Percentiles rank a stretch among this genome's conserved stretches.
phyloP scores from a whole-genome alignment of 2,329 filamentous ascomycete genomes.

The Incumbomyces lentus region DNA sequence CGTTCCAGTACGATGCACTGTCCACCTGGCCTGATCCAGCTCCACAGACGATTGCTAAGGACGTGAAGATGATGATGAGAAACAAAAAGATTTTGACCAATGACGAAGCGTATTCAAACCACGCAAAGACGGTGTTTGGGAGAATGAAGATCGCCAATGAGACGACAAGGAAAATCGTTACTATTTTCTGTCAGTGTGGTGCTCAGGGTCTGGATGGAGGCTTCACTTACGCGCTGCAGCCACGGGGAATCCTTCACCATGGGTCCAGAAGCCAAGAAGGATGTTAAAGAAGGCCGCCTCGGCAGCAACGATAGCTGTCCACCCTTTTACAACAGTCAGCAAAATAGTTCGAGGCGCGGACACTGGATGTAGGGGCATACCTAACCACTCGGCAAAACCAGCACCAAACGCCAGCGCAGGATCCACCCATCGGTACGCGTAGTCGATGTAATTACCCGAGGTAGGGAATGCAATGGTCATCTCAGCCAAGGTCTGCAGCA shows the following conservation, averaged over 20 bases:
- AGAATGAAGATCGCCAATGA: slow-evolving; percentile 21
- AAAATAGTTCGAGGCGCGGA: not conserved
- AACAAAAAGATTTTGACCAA: slow-evolving; percentile 30
- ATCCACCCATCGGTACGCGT: slow-evolving; percentile 30
- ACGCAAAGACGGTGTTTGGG: slow-evolving; percentile 26
- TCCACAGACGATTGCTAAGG: slow-evolving; percentile 30
- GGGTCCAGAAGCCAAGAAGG: slow-evolving; percentile 21
- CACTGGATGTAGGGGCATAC: not conserved
- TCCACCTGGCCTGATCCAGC: slow-evolving; percentile 30
- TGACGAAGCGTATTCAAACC: slow-evolving; percentile 28
- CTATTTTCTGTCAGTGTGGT: slow-evolving; percentile 7
- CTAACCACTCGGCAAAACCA: slow-evolving; percentile 19
- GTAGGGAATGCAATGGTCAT: slow-evolving; percentile 32
- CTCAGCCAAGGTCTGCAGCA: slow-evolving; percentile 24
- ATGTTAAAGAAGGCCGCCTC: slow-evolving; percentile 21
- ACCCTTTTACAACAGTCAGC: slow-evolving; percentile 11
- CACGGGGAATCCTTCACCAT: slow-evolving; percentile 7
- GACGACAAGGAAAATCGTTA: slow-evolving; percentile 18
- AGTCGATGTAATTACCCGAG: slow-evolving; percentile 31
- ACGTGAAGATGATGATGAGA: slow-evolving; percentile 28
- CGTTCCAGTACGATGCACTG: slow-evolving; percentile 25
- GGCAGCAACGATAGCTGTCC: slow-evolving; percentile 16
- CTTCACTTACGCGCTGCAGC: slow-evolving; percentile 10
- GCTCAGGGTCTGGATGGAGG: not conserved
- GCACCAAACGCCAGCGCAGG: slow-evolving; percentile 31